phyloP scores from a whole-genome alignment of 2,329 filamentous ascomycete species.

The Cordyceps javanica region DNA sequence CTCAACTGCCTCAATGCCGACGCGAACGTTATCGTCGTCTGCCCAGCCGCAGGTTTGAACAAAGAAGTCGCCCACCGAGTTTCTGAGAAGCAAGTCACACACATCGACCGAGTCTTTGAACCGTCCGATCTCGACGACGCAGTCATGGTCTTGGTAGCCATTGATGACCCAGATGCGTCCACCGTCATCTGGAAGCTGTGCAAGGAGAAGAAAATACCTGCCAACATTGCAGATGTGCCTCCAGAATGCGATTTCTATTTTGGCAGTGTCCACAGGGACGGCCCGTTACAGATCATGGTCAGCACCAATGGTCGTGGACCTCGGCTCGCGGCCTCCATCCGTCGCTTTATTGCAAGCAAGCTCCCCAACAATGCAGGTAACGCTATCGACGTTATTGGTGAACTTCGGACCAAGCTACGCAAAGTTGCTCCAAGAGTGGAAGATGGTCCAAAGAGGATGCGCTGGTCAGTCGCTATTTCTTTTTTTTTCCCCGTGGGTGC shows the following conservation, averaged over 20 bases:
- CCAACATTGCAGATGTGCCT: constrained; percentile 95
- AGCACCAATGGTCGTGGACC: constrained; percentile 97
- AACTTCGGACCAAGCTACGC: constrained; percentile 71
- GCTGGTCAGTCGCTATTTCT: constrained; percentile 56
- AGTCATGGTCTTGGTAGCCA: constrained; percentile 86
- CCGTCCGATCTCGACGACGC: constrained; percentile 75
- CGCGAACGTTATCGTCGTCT: constrained; percentile 80
- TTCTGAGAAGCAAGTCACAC: constrained; percentile 65
- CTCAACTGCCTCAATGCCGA: constrained; percentile 93
- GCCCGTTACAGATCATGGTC: constrained; percentile 96
- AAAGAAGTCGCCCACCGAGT: constrained; percentile 82
- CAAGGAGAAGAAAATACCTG: constrained; percentile 74
- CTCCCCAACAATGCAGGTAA: constrained; percentile 76
- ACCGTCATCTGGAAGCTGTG: constrained; percentile 89
- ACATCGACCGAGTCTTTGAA: constrained; percentile 78
- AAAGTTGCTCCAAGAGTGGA: constrained; percentile 65
- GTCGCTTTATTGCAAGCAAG: constrained; percentile 69
- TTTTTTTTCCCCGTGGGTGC: not conserved
- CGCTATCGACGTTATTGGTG: constrained; percentile 79
- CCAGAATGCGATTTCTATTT: constrained; percentile 99
- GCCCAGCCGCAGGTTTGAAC: constrained; percentile 73
- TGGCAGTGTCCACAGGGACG: constrained; percentile 89
- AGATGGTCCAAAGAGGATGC: constrained; percentile 83
- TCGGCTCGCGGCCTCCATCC: constrained; percentile 78
- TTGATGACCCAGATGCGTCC: constrained; percentile 91